These are phyloP conservation scores for Phaseolus coccineus DNA, from an alignment of 331 rosid species.

Conservation along the genomic window DNA sequence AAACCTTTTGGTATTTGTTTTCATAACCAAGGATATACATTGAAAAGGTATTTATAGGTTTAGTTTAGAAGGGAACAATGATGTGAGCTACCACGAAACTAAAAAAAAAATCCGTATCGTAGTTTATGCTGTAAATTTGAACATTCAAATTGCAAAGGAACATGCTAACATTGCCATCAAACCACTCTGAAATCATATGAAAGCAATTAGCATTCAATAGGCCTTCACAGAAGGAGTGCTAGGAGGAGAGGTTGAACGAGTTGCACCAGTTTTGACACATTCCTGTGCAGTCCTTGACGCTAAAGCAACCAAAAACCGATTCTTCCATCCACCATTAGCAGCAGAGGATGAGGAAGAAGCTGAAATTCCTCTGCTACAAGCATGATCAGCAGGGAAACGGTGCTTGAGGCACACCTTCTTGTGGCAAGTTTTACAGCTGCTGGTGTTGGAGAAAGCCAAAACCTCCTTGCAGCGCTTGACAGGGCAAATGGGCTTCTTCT, in stretches of 20 bases:
- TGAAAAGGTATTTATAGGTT: background rate
- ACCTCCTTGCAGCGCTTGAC: slow-evolving; percentile 76
- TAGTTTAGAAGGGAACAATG: background rate
- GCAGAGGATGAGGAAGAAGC: slow-evolving; percentile 6
- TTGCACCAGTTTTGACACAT: slow-evolving; percentile 55
- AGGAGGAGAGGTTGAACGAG: slow-evolving; percentile 55
- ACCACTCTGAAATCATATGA: background rate
- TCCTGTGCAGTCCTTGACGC: slow-evolving; percentile 62
- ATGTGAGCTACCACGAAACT: background rate
- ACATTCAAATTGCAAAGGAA: slow-evolving; percentile 25
- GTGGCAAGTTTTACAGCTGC: slow-evolving; percentile 75
- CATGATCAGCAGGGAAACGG: slow-evolving; percentile 84
- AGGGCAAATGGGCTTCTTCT: slow-evolving; percentile 79
- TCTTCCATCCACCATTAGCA: slow-evolving; percentile 54
- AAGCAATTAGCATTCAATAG: slow-evolving; percentile 22
- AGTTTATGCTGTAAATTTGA: background rate
- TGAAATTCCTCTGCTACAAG: slow-evolving; percentile 50
- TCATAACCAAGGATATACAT: background rate
- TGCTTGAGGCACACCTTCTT: slow-evolving; percentile 84
- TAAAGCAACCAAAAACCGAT: slow-evolving; percentile 65
- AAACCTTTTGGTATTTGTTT: background rate
- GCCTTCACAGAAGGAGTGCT: slow-evolving; percentile 62
- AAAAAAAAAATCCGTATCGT: background rate
- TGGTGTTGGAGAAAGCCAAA: slow-evolving; percentile 76
- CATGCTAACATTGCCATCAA: slow-evolving; percentile 11